Conservation (phyloP, 352 stramenopile species). For the Pythium folliculosum region DNA sequence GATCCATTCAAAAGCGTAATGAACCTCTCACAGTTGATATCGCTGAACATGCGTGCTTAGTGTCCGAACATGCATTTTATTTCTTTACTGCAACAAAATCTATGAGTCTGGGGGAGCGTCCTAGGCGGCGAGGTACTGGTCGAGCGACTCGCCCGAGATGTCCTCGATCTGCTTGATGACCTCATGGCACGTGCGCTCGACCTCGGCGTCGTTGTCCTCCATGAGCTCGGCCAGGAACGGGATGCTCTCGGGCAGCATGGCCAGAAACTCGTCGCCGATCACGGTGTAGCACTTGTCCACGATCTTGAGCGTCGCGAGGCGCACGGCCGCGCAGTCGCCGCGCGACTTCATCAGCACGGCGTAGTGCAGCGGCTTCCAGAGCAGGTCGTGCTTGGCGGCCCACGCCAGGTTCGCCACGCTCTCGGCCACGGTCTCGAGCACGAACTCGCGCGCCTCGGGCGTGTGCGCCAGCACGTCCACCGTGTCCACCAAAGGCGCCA, state of each 20-base stretch:
- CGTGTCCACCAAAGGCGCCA: slow-evolving; percentile 74
- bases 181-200: slow-evolving; percentile 81
- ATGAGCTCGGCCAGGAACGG: slow-evolving; percentile 88
- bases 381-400: slow-evolving; percentile 84
- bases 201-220: slow-evolving; percentile 84
- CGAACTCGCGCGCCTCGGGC: slow-evolving; percentile 44
- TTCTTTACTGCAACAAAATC: slow-evolving; percentile 25
- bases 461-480: slow-evolving; percentile 69
- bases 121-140: slow-evolving; percentile 81
- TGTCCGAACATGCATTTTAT: no score
- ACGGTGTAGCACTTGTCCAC: slow-evolving; percentile 87
- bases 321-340: slow-evolving; percentile 55
- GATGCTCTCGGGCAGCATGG: slow-evolving; percentile 89
- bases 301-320: slow-evolving; percentile 75
- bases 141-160: slow-evolving; percentile 86
- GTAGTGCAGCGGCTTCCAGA: slow-evolving; percentile 91
- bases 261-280: slow-evolving; percentile 87
- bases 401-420: slow-evolving; percentile 81
- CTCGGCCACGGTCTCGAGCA: slow-evolving; percentile 66
- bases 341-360: slow-evolving; percentile 88
- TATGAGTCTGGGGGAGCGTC: neutral
- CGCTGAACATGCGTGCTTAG: no score
- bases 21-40: no score
- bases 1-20: no score
- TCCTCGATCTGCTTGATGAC: slow-evolving; percentile 92